These are phyloP conservation scores for Setomelanomma holmii DNA, from an alignment of 2,329 filamentous ascomycete genomes.

Conservation along the genomic window DNA sequence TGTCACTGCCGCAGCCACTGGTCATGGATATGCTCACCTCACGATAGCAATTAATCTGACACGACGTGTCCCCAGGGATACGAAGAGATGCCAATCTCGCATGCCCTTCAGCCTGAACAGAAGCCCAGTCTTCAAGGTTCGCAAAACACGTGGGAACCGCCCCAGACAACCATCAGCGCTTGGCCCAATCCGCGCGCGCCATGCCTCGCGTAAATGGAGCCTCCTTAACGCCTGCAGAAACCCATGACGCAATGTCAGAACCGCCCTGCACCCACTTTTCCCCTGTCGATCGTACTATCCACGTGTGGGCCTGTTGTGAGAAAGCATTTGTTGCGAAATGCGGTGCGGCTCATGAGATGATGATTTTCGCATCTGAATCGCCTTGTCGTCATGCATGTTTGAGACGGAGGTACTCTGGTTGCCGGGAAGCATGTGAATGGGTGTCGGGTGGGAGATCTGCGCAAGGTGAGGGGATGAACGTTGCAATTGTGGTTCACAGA, in stretches of 20 bases:
- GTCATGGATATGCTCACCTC: background rate
- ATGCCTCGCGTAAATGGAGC: constrained; percentile 4
- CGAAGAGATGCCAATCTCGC: background rate
- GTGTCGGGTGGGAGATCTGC: background rate
- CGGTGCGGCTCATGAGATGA: constrained; percentile 8
- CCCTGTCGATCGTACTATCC: background rate
- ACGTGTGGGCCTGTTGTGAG: background rate
- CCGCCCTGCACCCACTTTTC: background rate
- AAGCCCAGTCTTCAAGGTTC: background rate
- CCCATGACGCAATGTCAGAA: constrained; percentile 16
- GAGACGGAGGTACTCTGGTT: background rate
- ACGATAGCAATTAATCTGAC: constrained; percentile 4
- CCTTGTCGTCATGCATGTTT: constrained; percentile 4
- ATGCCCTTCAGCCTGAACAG: constrained; percentile 4
- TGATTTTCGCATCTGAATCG: constrained; percentile 11
- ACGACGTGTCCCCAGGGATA: background rate
- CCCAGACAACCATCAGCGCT: background rate
- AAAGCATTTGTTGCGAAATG: constrained; percentile 1
- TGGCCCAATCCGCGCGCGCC: background rate
- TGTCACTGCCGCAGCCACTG: background rate
- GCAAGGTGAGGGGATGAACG: background rate
- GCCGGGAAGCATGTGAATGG: background rate
- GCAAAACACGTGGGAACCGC: background rate
- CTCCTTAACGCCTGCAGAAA: background rate
- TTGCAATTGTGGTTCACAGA: background rate